Evolutionary conservation across 2,329 filamentous ascomycete genomes (phyloP).

Genomic region (Botrytis hyacinthi): DNA sequence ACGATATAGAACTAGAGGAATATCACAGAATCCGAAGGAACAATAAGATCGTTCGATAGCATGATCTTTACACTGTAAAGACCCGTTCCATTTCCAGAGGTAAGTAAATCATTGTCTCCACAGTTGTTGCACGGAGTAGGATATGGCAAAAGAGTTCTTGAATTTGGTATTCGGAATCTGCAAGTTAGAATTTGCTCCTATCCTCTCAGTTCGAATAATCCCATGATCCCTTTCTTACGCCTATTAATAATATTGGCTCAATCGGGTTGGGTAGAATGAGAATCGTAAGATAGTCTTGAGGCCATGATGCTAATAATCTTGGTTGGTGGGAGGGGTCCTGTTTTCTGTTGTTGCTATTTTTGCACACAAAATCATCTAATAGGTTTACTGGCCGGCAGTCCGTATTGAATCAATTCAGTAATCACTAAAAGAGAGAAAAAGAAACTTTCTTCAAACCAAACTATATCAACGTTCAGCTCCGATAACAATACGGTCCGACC

Average conservation of each 20-base stretch:
- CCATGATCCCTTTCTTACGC: not conserved
- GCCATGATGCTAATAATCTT: not conserved
- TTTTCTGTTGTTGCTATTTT: not conserved
- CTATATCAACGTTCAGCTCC: not conserved
- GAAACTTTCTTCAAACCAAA: not conserved
- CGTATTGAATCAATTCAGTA: not conserved
- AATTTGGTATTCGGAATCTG: not conserved
- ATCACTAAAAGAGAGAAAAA: not conserved
- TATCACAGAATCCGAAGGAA: not conserved
- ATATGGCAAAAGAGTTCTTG: not conserved
- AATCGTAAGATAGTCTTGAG: not conserved
- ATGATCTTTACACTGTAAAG: not conserved
- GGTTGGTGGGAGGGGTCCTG: not conserved
- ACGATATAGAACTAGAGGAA: not conserved
- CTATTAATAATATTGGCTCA: not conserved
- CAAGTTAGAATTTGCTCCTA: not conserved
- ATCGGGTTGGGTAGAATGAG: not conserved
- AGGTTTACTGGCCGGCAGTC: not conserved
- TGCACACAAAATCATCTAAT: not conserved
- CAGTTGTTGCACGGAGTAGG: not conserved
- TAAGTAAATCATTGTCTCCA: not conserved
- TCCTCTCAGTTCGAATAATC: not conserved
- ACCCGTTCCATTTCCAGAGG: not conserved
- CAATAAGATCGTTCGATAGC: not conserved
- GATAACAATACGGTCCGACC: not conserved